Base-by-base conservation (phyloP, 495 filamentous ascomycete species). In the Penicillium antarcticum region DNA sequence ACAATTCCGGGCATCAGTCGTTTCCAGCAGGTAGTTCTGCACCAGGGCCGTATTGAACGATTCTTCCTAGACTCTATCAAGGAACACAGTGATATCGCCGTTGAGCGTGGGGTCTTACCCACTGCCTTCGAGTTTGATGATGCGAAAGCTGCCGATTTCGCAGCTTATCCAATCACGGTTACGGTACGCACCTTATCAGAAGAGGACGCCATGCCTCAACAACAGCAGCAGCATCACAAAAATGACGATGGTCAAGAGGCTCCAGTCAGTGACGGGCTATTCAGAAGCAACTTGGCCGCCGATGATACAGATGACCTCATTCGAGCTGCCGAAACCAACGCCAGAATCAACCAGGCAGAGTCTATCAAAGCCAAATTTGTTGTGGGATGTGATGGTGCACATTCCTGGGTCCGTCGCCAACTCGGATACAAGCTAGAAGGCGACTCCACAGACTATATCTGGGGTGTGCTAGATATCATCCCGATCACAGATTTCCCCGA, bases 401-500 rank as follows among this genome's bases (percentile, higher is more conserved):
- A 81, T 50, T 75, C 72, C 17, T 85, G 82, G 82, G 75, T 78
- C 5, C 68, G 84, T 18, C 67, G 68, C 39, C 71, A 77, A 33
- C 61, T 84, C 4, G 78, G 77, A 2, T 77, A 78, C 37, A 59
- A 70, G 26, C 63, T 84, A 51, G 67, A 79, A 49, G 84, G 84
- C 10, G 79, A 84, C 48, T 69, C 73, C 29, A 84, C 80, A 0
- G 81, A 87, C 53, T 80, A 66, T 54, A 70, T 83, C 32, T 86
- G 82, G 81, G 81, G 80, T 16, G 80, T 83, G 5, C 52, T 86
- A 24, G 85, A 88, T 53, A 72, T 84, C 5, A 64, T 86, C 11
- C 82, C 81, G 1, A 80, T 83, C 24, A 83, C 83, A 12, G 69
- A 86, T 54, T 86, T 86, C 46, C 83, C 84, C 1, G 86, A 88